Percentiles rank a stretch among this genome's conserved stretches.
These are phyloP conservation scores for Sporormia fimetaria DNA, from an alignment of 495 filamentous ascomycete genomes.

Conservation along the genomic window DNA sequence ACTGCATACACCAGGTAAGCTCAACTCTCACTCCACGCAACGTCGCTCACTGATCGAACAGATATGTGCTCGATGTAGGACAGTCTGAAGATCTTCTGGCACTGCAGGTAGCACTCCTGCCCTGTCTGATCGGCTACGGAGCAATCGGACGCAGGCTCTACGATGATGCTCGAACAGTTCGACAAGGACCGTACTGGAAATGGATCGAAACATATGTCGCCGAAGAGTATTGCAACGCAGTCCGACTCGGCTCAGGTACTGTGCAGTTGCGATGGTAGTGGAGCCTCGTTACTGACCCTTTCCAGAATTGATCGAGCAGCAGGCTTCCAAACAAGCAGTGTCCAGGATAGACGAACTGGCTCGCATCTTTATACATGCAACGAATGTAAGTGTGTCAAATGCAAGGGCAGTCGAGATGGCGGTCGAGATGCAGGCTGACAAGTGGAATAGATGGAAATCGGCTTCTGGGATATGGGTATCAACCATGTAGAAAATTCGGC, in stretches of 20 bases:
- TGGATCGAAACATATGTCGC: constrained; percentile 84
- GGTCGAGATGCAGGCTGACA: constrained; percentile 1
- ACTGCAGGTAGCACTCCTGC: constrained; percentile 70
- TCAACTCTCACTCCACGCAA: constrained; percentile 2
- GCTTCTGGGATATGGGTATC: constrained; percentile 76
- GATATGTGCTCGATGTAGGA: constrained; percentile 81
- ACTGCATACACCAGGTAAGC: constrained; percentile 54
- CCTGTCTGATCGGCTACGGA: constrained; percentile 81
- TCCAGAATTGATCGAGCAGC: constrained; percentile 57
- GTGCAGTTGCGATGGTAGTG: constrained; percentile 4
- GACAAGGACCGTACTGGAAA: constrained; percentile 67
- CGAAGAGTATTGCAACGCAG: constrained; percentile 61
- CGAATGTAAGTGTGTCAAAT: constrained; percentile 55
- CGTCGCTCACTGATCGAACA: constrained; percentile 20
- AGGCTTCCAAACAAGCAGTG: constrained; percentile 57
- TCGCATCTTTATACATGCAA: constrained; percentile 72
- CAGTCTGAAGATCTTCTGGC: constrained; percentile 76
- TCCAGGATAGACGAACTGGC: constrained; percentile 69
- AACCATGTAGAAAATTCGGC: neutral
- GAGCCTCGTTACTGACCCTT: constrained; percentile 3
- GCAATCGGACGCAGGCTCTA: constrained; percentile 57
- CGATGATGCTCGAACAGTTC: constrained; percentile 42
- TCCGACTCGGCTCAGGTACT: constrained; percentile 53
- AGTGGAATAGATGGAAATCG: constrained; percentile 60
- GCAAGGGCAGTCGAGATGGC: too few relatives aligned